Evolutionary conservation across 1,139 yeast species (phyloP), one percentile per base, ranked within the genome.

Genomic region (Arxiozyma slooffiae): DNA sequence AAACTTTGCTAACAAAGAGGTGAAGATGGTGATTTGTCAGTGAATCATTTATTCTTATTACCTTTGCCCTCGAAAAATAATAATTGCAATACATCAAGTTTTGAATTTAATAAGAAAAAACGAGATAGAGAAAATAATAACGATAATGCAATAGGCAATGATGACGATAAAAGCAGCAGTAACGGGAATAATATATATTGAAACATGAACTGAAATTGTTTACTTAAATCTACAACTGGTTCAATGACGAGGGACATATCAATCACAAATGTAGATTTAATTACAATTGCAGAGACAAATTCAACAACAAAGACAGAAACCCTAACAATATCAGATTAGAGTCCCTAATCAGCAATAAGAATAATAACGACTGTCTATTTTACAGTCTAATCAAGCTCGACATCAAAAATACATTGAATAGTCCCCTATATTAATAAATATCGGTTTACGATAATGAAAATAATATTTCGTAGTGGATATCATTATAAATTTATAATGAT

Each of bases 1-100:
- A 67, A 50, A 63, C 59, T 47, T 52, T 60, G 38, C 60, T 62
- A 61, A 48, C 63, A 61, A 48, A 55, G 57, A 23, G 66, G 65
- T 2, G 62, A 60, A 18, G 57, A 55, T 36, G 54, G 54, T 20
- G 50, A 52, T 41, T 63, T 60, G 37, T 50, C 53, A 9, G 52
- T 56, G 26, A 61, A 60, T 39, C 62, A 63, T 14, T 46, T 53
- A 49, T 18, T 38, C n/a, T 17, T 45, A 8, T 40, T 40, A 30
- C 16, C 48, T 22, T 39, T 45, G 11, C 34, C 50, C 47, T 30
- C 36, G 5, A 30, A 30, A 2, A 6, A 30, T 30, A 30, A 30
- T 30, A 30, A 26, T 26, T 3, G 30, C 9, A 26, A 45, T 26
- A 23, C 14, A 20, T 24, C 45, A 42, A 42, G 16, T 42, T 34